Conservation (phyloP, 345 rosid genomes). For the Eucalyptus pauciflora region DNA sequence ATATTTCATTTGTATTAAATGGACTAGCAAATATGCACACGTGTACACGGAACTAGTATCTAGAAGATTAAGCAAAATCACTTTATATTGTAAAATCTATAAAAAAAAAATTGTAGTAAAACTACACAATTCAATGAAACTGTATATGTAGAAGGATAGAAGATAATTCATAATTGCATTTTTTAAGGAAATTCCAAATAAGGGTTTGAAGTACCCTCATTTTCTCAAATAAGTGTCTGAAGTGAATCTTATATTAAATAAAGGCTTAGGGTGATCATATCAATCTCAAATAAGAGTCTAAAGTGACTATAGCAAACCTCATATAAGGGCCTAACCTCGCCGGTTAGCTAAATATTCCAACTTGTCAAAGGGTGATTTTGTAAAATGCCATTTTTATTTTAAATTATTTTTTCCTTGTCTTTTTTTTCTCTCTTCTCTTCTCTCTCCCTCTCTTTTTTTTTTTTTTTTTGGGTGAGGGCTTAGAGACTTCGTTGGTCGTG, state of each 20-base stretch:
- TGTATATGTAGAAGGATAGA: neutral
- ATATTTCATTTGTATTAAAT: neutral
- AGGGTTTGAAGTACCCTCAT: rapidly evolving
- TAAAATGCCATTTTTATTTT: too few relatives aligned
- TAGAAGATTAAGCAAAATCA: neutral
- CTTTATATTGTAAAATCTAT: neutral
- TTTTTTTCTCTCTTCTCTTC: rapidly evolving
- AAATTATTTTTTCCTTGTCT: too few relatives aligned
- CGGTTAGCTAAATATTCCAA: too few relatives aligned
- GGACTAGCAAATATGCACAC: neutral
- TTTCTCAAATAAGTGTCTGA: rapidly evolving
- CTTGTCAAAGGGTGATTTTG: too few relatives aligned
- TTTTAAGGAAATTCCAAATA: neutral
- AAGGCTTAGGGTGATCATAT: too few relatives aligned
- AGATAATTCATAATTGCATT: neutral
- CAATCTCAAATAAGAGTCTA: too few relatives aligned
- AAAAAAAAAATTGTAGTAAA: neutral
- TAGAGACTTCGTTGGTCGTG: rapidly evolving
- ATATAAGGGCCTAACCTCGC: rapidly evolving
- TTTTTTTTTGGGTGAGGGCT: too few relatives aligned
- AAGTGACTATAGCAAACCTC: rapidly evolving
- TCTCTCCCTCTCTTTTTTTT: too few relatives aligned
- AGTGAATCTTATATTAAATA: too few relatives aligned
- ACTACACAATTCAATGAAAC: neutral
- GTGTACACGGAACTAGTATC: neutral